Percentiles rank a stretch among this genome's conserved stretches.
These are phyloP conservation scores for Stenocarpella maydis DNA, from an alignment of 2,329 filamentous ascomycete species.

Conservation along the genomic window DNA sequence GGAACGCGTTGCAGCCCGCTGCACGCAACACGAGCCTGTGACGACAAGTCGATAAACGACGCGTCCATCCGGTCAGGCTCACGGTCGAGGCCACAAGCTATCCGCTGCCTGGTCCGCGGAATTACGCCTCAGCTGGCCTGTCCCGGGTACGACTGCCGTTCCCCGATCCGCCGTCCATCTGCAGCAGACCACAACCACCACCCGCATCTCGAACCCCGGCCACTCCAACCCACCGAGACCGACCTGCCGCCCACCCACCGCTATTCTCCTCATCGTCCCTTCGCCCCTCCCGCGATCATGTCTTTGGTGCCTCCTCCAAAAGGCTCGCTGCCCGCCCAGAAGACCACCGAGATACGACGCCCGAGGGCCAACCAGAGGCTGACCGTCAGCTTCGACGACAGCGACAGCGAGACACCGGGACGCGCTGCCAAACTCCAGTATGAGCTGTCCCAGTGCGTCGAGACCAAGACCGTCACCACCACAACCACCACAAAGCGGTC, in stretches of 20 bases:
- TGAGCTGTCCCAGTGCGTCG: constrained; percentile 70
- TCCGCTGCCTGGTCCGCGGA: background rate
- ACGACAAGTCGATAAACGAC: background rate
- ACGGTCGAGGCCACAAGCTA: background rate
- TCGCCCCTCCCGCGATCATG: constrained; percentile 21
- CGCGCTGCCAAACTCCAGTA: constrained; percentile 54
- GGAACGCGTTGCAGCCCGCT: constrained; percentile 21
- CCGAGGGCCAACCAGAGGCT: constrained; percentile 47
- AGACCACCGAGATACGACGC: constrained; percentile 43
- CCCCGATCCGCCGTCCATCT: background rate
- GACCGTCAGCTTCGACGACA: constrained; percentile 47
- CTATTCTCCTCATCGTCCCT: background rate
- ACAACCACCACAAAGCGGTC: constrained; percentile 87
- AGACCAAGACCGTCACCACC: constrained; percentile 81
- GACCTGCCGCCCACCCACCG: background rate
- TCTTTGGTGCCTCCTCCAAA: constrained; percentile 31
- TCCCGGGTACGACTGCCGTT: constrained; percentile 21
- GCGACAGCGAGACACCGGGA: constrained; percentile 39
- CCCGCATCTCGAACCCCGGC: constrained; percentile 5
- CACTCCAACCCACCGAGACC: background rate
- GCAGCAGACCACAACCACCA: background rate
- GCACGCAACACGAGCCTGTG: constrained; percentile 11
- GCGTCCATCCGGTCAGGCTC: background rate
- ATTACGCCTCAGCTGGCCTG: background rate
- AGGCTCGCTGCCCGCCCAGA: constrained; percentile 35